phyloP scores from a whole-genome alignment of 2,329 filamentous ascomycete species.

The Fusarium decemcellulare region DNA sequence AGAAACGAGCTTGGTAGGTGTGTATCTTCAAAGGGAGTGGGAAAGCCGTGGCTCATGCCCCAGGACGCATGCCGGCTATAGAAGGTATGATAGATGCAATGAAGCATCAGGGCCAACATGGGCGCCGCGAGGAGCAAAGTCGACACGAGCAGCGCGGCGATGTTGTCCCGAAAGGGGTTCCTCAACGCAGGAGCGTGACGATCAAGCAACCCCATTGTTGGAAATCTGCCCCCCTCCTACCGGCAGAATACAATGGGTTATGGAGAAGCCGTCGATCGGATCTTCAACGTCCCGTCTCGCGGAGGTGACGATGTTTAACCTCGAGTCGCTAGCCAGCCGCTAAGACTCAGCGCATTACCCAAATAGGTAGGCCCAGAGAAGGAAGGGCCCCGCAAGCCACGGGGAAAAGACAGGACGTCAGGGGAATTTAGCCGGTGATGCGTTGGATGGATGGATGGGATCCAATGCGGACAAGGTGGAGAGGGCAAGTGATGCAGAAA shows the following conservation, averaged over 20 bases:
- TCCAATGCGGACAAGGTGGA: constrained; percentile 1
- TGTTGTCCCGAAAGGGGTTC: constrained; percentile 16
- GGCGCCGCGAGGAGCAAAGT: constrained; percentile 32
- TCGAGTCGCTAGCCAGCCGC: background rate
- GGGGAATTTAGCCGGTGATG: background rate
- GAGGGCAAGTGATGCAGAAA: constrained; percentile 2
- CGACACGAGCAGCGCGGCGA: constrained; percentile 12
- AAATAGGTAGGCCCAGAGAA: background rate
- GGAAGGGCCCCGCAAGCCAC: background rate
- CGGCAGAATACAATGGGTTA: background rate
- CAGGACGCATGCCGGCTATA: constrained; percentile 14
- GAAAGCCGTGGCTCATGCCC: constrained; percentile 18
- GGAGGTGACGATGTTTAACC: background rate
- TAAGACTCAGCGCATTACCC: background rate
- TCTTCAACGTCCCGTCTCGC: background rate
- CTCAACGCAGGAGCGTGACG: constrained; percentile 3
- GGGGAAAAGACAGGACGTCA: background rate
- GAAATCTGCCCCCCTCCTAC: background rate
- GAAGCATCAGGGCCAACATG: constrained; percentile 32
- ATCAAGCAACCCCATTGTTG: constrained; percentile 30
- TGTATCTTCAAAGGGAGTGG: background rate
- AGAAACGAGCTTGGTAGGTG: constrained; percentile 43
- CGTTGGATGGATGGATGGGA: background rate
- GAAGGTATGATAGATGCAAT: constrained; percentile 32
- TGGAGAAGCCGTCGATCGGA: background rate